Evolutionary conservation across 345 rosid species (phyloP), one percentile per base, ranked within the genome.

Genomic region (Citrus maxima): DNA sequence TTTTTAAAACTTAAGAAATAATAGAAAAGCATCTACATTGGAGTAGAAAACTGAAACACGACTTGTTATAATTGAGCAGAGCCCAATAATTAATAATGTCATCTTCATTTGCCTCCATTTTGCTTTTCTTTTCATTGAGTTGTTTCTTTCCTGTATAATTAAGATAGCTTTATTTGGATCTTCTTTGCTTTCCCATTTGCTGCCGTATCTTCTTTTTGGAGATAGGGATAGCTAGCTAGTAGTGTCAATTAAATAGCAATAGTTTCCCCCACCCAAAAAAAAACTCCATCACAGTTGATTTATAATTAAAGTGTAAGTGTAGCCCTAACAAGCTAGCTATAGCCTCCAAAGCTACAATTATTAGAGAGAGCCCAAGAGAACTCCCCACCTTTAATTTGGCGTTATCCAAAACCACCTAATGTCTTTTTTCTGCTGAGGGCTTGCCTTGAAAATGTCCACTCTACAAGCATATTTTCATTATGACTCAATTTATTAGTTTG

Each of bases 31-130:
- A 65, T 65, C 8, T 18, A 14, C 19, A 19, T 61, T 76, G 65
- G 72, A 76, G 78, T 76, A 76, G 72, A 51, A 34, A 76, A 76
- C 46, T 76, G 25, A 65, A 76, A 76, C 78, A 76, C 72, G 66
- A 51, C 78, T 55, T 49, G 16, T 60, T 9, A 21, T 27, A 74
- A 62, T 74, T 42, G 69, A 40, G 46, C 66, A 21, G 6, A 27
- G 30, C 75, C 28, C 64, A 38, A 10, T 34, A 32, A 65, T 32
- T 25, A 25, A 24, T 14, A 3, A 3, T 25, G 63, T 54, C 63
- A 2, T 71, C 27, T 21, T 71, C 69, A 42, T 27, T 72, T 56
- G 5, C 28, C 19, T 28, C 21, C 30, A 10, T 10, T 16, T 25
- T 18, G n/a, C 25, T 37, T 72, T 10, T 3, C 7, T 30, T 73